Evolutionary conservation across 1,139 yeast species (phyloP), one percentile per base, ranked within the genome.

Genomic region (Suhomyces panamericanus): DNA sequence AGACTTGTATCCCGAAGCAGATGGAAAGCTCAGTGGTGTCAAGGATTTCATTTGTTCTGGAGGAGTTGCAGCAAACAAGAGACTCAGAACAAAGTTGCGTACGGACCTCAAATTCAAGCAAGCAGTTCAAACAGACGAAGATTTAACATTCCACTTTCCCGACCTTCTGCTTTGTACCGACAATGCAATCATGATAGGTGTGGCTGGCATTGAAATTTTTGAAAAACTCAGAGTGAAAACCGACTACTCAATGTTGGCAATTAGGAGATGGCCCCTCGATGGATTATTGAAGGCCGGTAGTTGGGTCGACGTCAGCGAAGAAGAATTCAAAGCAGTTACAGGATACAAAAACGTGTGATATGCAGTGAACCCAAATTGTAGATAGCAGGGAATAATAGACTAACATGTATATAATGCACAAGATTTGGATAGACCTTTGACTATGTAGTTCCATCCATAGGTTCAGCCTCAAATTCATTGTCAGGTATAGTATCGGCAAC

Each of bases 151-250:
- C 49, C 80, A 80, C 55, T 90, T 84, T 55, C 96, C 97, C 0
- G 83, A 79, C 26, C 70, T 83, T 7, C 67, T 75, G 6, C 70
- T 91, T 51, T 95, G 99, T 59, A 89, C 97, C 0, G 99, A 93
- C 59, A 95, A 93, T 64, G 96, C 98, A 0, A 79, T 90, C 2
- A 93, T 93, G 99, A 93, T 93, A 44, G 99, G 97, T 0, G 87
- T 95, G 81, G 96, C 98, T 0, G 99, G 97, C 0, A 87, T 91
- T 11, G 96, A 91, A 59, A 69, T 90, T 13, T 85, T 71, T 59
- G 96, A 90, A 59, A 59, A 63, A 11, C 69, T 72, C 29, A 56
- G 73, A 3, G 47, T 75, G 26, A 70, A 73, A 15, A 78, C 88
- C 0, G 78, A 75, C 27, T 59, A 85, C 35, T 69, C 67, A 13